Evolutionary conservation across 371 early-diverging fungal species (phyloP), one percentile per base, ranked within the genome.

Genomic region (Coemansia sp.): DNA sequence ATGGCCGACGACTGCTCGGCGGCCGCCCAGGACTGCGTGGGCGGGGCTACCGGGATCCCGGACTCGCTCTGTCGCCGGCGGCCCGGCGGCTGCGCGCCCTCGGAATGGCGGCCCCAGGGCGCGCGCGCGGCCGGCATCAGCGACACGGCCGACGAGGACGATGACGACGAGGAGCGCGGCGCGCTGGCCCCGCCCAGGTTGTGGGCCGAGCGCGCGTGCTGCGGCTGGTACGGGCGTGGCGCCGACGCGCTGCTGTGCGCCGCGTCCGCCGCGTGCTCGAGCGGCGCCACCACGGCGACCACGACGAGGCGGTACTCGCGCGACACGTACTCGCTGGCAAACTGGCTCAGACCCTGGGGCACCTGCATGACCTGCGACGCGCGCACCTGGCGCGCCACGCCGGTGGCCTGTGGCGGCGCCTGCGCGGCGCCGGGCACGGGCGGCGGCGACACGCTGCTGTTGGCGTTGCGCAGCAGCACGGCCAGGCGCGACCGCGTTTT

Each of bases 241-340:
- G 59, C 26, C 10, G 63, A 50, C 12, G 56, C 59, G 57, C 41
- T 57, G 16, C 38, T 52, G 39, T 63, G 63, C 12, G 43, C 57
- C 1, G 61, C 55, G 26, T 68, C 30, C 12, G 26, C 51, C 12
- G 55, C 11, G 42, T 62, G 63, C 8, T 36, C 50, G 16, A 72
- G 51, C 45, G 59, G 65, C 35, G 66, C 66, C 4, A 74, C 75
- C 55, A 65, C 75, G 52, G 75, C 75, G 1, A 74, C 71, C 35
- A 74, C 41, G 36, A 70, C 65, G 14, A 74, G 55, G 6, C 75
- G 75, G 66, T 74, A 74, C 62, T 74, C 75, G 56, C 75, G 70
- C 52, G 75, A 74, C 38, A 74, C 61, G n/a, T 51, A 58, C 56
- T 74, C 71, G 56, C 70, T 65, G 20, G 70, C 43, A n/a, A 74